A percentile compares a stretch with the other conserved stretches of the same genome.
phyloP scores from a whole-genome alignment of 495 filamentous ascomycete genomes.

The Aspergillus avenaceus region DNA sequence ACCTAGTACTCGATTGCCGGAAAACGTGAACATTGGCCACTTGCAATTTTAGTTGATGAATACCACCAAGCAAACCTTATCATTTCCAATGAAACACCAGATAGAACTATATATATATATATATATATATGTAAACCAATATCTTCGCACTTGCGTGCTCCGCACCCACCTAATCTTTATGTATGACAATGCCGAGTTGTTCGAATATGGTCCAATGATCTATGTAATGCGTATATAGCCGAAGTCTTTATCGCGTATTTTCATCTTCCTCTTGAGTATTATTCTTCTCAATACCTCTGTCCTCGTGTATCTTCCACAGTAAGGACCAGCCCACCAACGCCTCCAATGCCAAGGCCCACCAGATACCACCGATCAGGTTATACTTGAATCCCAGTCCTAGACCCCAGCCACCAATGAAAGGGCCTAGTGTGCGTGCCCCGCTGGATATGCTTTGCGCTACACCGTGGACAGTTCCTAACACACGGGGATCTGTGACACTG shows the following conservation, averaged over 20 bases:
- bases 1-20: neutral
- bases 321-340: constrained; percentile 47
- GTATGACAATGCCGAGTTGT: neutral
- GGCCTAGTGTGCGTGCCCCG: constrained; percentile 60
- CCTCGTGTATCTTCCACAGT: constrained; percentile 51
- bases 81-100: too few species aligned
- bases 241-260: neutral
- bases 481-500: constrained; percentile 53
- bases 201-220: neutral
- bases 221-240: neutral
- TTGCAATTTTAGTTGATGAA: neutral
- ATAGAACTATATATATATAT: neutral
- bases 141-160: too few species aligned
- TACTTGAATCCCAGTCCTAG: constrained; percentile 59
- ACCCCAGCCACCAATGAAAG: constrained; percentile 59
- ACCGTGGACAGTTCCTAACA: constrained; percentile 68
- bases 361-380: constrained; percentile 65
- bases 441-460: constrained; percentile 60
- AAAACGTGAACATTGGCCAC: neutral
- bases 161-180: too few species aligned
- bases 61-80: too few species aligned
- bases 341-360: constrained; percentile 60
- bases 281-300: constrained; percentile 38
- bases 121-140: neutral
- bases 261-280: constrained; percentile 18